Evolutionary conservation across 1,284 basidiomycete species (phyloP).

Genomic region (Apiotrichum veenhuisii): DNA sequence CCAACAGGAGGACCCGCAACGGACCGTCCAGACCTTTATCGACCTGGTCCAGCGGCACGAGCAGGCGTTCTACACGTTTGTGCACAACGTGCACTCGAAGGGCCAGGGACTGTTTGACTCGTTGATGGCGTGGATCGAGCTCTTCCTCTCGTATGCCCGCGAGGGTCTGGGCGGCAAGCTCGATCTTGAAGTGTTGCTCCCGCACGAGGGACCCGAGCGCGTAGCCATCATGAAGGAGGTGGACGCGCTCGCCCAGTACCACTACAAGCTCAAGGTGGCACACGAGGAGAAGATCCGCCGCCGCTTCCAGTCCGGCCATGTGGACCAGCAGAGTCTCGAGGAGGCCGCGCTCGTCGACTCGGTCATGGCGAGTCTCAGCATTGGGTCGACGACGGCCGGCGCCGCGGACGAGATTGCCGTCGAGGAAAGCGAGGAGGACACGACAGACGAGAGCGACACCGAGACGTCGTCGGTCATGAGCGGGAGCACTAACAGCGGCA

Average conservation of each 20-base stretch:
- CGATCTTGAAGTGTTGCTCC: constrained; percentile 80
- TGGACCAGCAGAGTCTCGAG: constrained; percentile 64
- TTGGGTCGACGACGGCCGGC: constrained; percentile 70
- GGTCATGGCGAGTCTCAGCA: constrained; percentile 71
- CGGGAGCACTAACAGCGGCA: neutral
- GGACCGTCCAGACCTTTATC: constrained; percentile 89
- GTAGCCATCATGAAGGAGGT: constrained; percentile 74
- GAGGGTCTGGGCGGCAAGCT: constrained; percentile 68
- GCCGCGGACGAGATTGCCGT: constrained; percentile 75
- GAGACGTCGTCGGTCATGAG: constrained; percentile 16
- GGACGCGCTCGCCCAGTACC: constrained; percentile 79
- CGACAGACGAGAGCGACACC: constrained; percentile 50
- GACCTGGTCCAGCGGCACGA: constrained; percentile 92
- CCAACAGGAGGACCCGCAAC: constrained; percentile 74
- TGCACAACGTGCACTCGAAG: constrained; percentile 97
- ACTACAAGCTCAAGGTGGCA: constrained; percentile 84
- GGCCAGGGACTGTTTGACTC: constrained; percentile 90
- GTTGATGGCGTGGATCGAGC: constrained; percentile 95
- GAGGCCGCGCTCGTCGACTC: constrained; percentile 73
- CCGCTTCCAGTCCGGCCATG: constrained; percentile 59
- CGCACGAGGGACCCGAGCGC: constrained; percentile 70
- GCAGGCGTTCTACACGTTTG: constrained; percentile 91
- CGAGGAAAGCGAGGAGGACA: constrained; percentile 62
- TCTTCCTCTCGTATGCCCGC: constrained; percentile 87
- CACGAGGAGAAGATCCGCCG: constrained; percentile 82